A percentile compares a stretch with the other conserved stretches of the same genome.
These are phyloP conservation scores for Taphrina pruni DNA, from an alignment of 1,139 yeast genomes.

Conservation along the genomic window DNA sequence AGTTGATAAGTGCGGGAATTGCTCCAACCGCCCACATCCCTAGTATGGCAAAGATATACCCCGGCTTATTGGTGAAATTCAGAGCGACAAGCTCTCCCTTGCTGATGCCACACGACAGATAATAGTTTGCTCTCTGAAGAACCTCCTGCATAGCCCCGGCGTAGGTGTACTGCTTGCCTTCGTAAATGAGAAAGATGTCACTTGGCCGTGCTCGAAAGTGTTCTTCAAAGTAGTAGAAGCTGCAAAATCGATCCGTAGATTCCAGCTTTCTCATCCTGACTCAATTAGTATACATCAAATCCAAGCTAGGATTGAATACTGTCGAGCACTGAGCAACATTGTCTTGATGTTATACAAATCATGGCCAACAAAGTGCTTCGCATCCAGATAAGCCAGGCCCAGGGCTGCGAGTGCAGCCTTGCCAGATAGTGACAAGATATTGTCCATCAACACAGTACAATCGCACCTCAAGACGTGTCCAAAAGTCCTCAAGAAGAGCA, in stretches of 20 bases:
- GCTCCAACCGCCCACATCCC: constrained; percentile 36
- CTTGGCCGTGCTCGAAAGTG: constrained; percentile 15
- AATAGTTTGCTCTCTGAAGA: constrained; percentile 25
- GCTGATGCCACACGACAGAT: constrained; percentile 10
- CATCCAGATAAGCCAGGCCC: constrained; percentile 35
- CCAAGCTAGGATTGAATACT: background rate
- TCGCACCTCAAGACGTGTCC: too few relatives aligned
- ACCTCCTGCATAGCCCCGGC: constrained; percentile 8
- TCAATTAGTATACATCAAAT: background rate
- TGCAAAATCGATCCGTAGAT: constrained; percentile 8
- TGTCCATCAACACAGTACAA: background rate
- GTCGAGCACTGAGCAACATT: constrained; percentile 6
- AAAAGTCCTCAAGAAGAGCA: too few relatives aligned
- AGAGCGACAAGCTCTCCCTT: constrained; percentile 23
- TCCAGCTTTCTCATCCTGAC: constrained; percentile 1
- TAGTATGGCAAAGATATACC: constrained; percentile 20
- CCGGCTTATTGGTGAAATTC: constrained; percentile 34
- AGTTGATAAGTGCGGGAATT: constrained; percentile 28
- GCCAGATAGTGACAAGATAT: background rate
- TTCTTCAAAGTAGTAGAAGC: constrained; percentile 22
- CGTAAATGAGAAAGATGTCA: constrained; percentile 19
- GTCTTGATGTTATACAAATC: constrained; percentile 29
- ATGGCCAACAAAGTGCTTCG: constrained; percentile 19
- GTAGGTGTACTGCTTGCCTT: constrained; percentile 27
- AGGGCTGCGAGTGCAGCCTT: constrained; percentile 21